Percentiles rank a stretch among this genome's conserved stretches.
phyloP scores from a whole-genome alignment of 176 grass and related monocot species.

The Poa pratensis region DNA sequence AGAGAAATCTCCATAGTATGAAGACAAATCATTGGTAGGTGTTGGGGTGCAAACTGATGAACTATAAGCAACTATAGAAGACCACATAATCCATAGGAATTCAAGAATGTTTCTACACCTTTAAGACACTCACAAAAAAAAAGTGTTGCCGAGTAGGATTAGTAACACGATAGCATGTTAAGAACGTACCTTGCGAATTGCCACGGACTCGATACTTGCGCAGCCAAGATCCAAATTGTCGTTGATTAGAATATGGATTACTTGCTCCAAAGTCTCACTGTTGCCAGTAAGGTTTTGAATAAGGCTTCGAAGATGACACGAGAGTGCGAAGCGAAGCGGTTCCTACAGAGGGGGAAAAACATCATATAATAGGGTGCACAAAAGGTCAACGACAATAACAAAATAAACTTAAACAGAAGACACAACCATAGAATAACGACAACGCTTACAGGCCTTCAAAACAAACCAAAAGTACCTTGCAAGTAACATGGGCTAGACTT shows the following conservation, averaged over 20 bases:
- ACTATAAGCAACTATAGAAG: slow-evolving; percentile 13
- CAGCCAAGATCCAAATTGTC: slow-evolving; percentile 92
- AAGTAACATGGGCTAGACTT: slow-evolving; percentile 93
- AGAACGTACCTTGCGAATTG: slow-evolving; percentile 63
- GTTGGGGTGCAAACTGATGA: background rate
- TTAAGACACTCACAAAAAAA: background rate
- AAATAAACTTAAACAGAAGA: slow-evolving; percentile 26
- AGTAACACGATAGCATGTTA: slow-evolving; percentile 25
- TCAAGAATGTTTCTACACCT: slow-evolving; percentile 8
- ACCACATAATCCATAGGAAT: background rate
- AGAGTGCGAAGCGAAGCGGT: slow-evolving; percentile 71
- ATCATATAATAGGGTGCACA: background rate
- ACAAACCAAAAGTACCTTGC: slow-evolving; percentile 63
- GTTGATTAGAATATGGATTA: slow-evolving; percentile 67
- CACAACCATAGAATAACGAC: background rate
- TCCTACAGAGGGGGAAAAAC: slow-evolving; percentile 54
- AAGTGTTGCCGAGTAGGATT: slow-evolving; percentile 14
- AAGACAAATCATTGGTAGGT: background rate
- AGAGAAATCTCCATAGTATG: background rate
- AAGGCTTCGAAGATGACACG: slow-evolving; percentile 69
- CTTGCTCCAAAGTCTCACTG: slow-evolving; percentile 66
- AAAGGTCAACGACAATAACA: slow-evolving; percentile 33
- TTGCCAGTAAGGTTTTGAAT: slow-evolving; percentile 66
- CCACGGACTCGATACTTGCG: slow-evolving; percentile 80
- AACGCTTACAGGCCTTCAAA: slow-evolving; percentile 1